phyloP scores from a whole-genome alignment of 116 monocot genomes.

The Cymodocea nodosa region DNA sequence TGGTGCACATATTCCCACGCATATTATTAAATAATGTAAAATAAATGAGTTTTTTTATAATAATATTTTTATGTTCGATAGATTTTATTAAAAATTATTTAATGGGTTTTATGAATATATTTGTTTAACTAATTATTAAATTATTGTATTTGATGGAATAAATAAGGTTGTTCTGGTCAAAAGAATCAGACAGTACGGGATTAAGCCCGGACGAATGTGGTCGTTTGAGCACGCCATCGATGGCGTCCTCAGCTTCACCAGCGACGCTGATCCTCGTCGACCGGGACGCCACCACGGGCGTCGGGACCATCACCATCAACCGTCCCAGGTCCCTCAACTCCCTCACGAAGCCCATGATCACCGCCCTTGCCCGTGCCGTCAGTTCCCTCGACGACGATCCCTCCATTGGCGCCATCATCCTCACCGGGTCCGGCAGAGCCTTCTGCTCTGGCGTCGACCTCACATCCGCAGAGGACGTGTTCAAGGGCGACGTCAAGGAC shows the following conservation, averaged over 20 bases:
- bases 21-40: no score
- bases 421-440: constrained; percentile 63
- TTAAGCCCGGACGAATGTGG: no score
- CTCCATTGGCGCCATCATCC: constrained; percentile 51
- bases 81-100: no score
- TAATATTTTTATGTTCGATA: no score
- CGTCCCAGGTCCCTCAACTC: constrained; percentile 83
- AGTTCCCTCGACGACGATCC: constrained; percentile 42
- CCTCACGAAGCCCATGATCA: constrained; percentile 73
- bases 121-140: no score
- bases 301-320: constrained; percentile 73
- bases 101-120: no score
- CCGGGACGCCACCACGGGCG: constrained; percentile 24
- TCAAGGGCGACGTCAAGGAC: constrained; percentile 94
- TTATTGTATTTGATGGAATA: no score
- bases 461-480: constrained; percentile 79
- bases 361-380: constrained; percentile 44
- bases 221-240: neutral
- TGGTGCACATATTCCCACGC: no score
- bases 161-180: no score
- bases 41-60: no score
- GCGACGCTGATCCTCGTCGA: constrained; percentile 30
- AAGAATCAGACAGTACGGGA: no score
- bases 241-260: neutral
- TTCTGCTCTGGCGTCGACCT: constrained; percentile 98